A percentile compares a stretch with the other conserved stretches of the same genome.
phyloP scores from a whole-genome alignment of 441 rosid species.

The Populus tomentosa region DNA sequence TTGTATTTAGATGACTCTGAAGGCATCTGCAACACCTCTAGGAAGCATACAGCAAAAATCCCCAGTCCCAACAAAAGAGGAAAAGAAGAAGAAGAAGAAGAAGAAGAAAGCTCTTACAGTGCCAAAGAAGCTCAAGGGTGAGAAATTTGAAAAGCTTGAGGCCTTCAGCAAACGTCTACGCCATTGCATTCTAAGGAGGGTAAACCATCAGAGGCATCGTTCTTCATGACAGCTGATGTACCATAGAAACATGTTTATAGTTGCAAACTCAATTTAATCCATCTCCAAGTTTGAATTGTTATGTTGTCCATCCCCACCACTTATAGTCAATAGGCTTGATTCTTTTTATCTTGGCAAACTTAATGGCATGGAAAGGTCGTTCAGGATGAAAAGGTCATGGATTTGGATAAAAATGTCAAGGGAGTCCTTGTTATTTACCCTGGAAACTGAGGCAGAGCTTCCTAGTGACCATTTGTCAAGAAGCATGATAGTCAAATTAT shows the following conservation, averaged over 20 bases:
- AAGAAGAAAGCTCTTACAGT: slow-evolving; percentile 41
- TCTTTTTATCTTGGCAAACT: background rate
- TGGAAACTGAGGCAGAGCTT: background rate
- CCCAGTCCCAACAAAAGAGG: slow-evolving; percentile 29
- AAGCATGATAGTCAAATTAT: background rate
- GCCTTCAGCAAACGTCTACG: slow-evolving; percentile 73
- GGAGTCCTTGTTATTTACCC: background rate
- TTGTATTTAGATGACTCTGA: slow-evolving; percentile 32
- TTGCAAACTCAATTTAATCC: slow-evolving; percentile 3
- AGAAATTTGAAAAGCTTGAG: slow-evolving; percentile 66
- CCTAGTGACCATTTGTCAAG: background rate
- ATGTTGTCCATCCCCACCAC: background rate
- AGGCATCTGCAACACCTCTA: slow-evolving; percentile 53
- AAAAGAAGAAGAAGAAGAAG: background rate
- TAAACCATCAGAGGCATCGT: slow-evolving; percentile 56
- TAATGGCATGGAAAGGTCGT: background rate
- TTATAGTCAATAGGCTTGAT: slow-evolving; percentile 6
- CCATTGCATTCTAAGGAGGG: slow-evolving; percentile 63
- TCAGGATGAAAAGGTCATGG: background rate
- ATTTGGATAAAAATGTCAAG: background rate
- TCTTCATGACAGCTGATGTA: slow-evolving; percentile 43
- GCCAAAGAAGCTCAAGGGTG: slow-evolving; percentile 59
- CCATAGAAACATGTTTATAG: slow-evolving; percentile 23
- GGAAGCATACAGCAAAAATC: slow-evolving; percentile 33
- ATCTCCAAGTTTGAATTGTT: background rate